Percentiles rank a stretch among this genome's conserved stretches.
phyloP scores from a whole-genome alignment of 306 rosid genomes.

The Quercus mongolica region DNA sequence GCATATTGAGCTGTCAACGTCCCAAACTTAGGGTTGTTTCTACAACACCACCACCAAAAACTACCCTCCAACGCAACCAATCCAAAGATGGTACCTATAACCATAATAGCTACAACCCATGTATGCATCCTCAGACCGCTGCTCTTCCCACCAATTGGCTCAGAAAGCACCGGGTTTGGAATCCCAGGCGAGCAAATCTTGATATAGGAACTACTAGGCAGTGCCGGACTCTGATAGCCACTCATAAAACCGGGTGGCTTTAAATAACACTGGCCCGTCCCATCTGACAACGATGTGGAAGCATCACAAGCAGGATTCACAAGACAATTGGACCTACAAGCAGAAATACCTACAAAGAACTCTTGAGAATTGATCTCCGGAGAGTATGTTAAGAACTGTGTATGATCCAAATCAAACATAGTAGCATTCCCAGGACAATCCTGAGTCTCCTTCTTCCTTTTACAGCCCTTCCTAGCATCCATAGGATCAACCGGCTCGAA shows the following conservation, averaged over 20 bases:
- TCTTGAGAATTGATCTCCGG: conserved; percentile 25
- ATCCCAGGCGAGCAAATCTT: conserved; percentile 43
- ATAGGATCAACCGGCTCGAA: conserved; percentile 54
- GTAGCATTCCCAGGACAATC: conserved; percentile 44
- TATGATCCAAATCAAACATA: conserved; percentile 43
- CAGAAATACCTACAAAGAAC: conserved; percentile 37
- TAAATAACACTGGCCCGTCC: conserved; percentile 40
- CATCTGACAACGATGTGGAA: conserved; percentile 44
- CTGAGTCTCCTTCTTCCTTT: conserved; percentile 42
- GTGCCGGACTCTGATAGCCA: conserved; percentile 39
- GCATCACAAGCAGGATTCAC: conserved; percentile 35
- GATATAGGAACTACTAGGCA: conserved; percentile 42
- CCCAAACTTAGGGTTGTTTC: conserved; percentile 29
- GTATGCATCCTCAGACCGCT: conserved; percentile 27
- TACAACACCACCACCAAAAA: conserved; percentile 64
- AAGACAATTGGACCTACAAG: conserved; percentile 47
- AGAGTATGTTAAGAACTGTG: conserved; percentile 48
- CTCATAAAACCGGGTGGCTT: conserved; percentile 29
- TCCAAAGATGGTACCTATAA: conserved; percentile 54
- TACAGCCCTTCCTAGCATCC: conserved; percentile 55
- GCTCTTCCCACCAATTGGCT: neutral
- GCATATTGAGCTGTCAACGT: conserved; percentile 40
- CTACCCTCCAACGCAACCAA: conserved; percentile 61
- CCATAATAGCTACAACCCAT: conserved; percentile 44
- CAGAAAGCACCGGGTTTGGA: conserved; percentile 20